Base-by-base conservation (phyloP, 768 basidiomycete genomes). In the Naganishia antarctica region DNA sequence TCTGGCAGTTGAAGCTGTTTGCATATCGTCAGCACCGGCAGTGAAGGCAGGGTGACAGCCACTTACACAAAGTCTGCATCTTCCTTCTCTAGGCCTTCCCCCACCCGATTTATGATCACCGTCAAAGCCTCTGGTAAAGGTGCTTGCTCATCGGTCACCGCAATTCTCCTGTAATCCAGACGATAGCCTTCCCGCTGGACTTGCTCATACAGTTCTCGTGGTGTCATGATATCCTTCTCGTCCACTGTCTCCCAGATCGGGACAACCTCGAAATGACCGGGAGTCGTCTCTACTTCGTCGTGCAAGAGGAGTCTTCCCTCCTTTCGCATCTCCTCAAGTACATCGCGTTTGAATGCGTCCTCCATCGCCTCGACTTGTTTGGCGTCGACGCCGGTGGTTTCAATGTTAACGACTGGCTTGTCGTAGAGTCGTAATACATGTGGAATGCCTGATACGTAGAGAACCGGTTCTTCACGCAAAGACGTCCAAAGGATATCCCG, bases 101-200 rank as follows among this genome's bases (percentile, higher is more conserved):
- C 82, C 5, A 97, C 83, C 34, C 92, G 84, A 26, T 85, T 83
- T 28, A 94, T 80, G 44, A 99, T 81, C 60, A 88, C 86, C 23
- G 82, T 84, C 21, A 97, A 83, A 4, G 91, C 90, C 44, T 82
- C 88, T 0, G 96, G 96, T 18, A 98, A 81, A 0, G 94, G 94
- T 0, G 93, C 91, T 79, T 94, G 93, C 74, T 99, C 94, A 70
- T 98, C 94, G 91, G 66, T 67, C 70, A 98, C 91, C 15, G 93
- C 88, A 25, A 93, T 83, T n/a, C 91, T 85, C 61, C 83, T 86
- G 72, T 91, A 91, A 71, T 92, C 84, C 58, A 94, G 88, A 86
- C 91, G 68, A 49, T 65, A 70, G 13, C 70, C 69, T 60, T 79
- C 78, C 6, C 69, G 68, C 23, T 62, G 47, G 0, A 76, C 74